Evolutionary conservation across 805 yeast species (phyloP).

Genomic region (Candida xiaguanensis): DNA sequence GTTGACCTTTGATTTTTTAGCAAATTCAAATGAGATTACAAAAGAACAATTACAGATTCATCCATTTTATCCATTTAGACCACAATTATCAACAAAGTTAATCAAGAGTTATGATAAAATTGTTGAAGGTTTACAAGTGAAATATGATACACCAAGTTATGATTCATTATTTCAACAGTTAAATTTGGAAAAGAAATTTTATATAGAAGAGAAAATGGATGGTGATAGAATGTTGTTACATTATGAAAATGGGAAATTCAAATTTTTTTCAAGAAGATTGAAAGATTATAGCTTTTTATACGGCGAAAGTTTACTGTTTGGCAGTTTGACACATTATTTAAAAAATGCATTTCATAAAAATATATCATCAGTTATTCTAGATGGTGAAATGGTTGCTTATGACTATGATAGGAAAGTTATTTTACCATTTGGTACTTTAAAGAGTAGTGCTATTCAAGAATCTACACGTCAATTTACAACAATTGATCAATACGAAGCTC

Average conservation of each 20-base stretch:
- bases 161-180: constrained; percentile 14
- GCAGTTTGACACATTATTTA: constrained; percentile 54
- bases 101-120: constrained; percentile 43
- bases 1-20: constrained; percentile 52
- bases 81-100: constrained; percentile 68
- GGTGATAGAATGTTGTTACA: constrained; percentile 89
- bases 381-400: constrained; percentile 93
- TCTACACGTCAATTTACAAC: constrained; percentile 38
- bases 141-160: constrained; percentile 20
- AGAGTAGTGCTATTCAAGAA: constrained; percentile 61
- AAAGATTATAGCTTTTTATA: constrained; percentile 71
- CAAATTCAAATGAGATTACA: constrained; percentile 45
- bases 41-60: constrained; percentile 38
- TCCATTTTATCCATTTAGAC: constrained; percentile 59
- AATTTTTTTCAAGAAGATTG: constrained; percentile 62
- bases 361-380: constrained; percentile 49
- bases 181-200: constrained; percentile 36
- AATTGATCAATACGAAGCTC: constrained; percentile 28
- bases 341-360: constrained; percentile 35
- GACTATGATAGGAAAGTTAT: constrained; percentile 55
- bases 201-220: constrained; percentile 87
- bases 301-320: constrained; percentile 49
- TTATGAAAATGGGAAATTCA: constrained; percentile 41
- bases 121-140: constrained; percentile 40
- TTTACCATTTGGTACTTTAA: constrained; percentile 79